Percentiles rank a stretch among this genome's conserved stretches.
Conservation (phyloP, 495 filamentous ascomycete genomes). For the Tuber umbilicatum region DNA sequence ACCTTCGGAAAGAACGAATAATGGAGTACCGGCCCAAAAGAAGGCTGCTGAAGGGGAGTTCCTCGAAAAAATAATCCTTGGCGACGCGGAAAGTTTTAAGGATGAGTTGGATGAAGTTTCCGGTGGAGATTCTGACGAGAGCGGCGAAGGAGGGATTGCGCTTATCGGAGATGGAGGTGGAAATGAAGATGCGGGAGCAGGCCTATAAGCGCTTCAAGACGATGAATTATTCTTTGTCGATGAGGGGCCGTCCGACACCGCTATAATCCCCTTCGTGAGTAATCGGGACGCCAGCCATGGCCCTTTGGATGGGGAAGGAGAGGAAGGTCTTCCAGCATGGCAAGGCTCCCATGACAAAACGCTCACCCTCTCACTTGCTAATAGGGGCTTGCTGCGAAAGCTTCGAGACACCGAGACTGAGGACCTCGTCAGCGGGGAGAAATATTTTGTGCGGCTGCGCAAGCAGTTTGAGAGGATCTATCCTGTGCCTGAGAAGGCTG, state of each 20-base stretch:
- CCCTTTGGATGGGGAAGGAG: slow-evolving; percentile 31
- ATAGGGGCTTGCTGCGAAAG: slow-evolving; percentile 67
- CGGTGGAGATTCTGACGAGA: too few relatives aligned
- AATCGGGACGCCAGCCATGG: slow-evolving; percentile 25
- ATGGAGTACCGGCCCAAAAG: too few relatives aligned
- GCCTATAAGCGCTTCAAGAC: too few relatives aligned
- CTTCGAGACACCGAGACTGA: slow-evolving; percentile 66
- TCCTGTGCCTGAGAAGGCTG: slow-evolving; percentile 73
- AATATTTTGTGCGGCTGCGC: slow-evolving; percentile 72
- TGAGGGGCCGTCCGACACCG: slow-evolving; percentile 6
- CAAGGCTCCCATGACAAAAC: slow-evolving; percentile 93
- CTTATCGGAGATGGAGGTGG: too few relatives aligned
- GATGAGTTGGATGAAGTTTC: slow-evolving; percentile 51
- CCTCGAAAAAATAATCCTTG: slow-evolving; percentile 78
- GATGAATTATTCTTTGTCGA: slow-evolving; percentile 20
- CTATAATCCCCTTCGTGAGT: slow-evolving; percentile 15
- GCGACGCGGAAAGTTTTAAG: slow-evolving; percentile 69
- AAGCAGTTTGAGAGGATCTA: slow-evolving; percentile 70
- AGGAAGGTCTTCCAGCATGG: slow-evolving; percentile 59
- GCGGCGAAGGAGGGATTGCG: too few relatives aligned
- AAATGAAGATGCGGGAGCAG: too few relatives aligned
- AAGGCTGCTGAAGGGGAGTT: slow-evolving; percentile 77
- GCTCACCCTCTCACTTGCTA: slow-evolving; percentile 70
- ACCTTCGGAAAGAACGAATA: too few relatives aligned
- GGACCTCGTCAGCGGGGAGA: slow-evolving; percentile 70